Evolutionary conservation across 805 yeast species (phyloP).

Genomic region (Lipomyces orientalis): DNA sequence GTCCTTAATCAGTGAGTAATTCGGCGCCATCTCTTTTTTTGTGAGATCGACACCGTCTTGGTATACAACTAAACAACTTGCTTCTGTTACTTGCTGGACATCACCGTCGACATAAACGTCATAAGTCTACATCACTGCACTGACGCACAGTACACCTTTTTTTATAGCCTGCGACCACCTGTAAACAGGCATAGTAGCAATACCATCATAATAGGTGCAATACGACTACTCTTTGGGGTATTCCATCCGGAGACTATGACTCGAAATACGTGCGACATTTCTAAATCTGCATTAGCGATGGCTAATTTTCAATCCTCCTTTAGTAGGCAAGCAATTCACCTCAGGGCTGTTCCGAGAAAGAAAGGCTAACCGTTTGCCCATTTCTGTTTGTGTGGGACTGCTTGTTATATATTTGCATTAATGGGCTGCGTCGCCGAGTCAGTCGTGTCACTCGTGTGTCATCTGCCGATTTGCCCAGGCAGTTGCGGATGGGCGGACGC

Average conservation of each 20-base stretch:
- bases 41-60: neutral
- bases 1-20: neutral
- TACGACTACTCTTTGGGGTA: neutral
- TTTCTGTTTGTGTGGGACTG: no score
- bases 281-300: no score
- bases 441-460: no score
- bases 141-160: neutral
- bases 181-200: neutral
- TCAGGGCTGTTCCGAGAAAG: no score
- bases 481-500: no score
- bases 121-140: neutral
- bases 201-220: neutral
- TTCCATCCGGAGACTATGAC: neutral
- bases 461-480: no score
- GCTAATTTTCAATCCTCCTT: no score
- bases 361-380: no score
- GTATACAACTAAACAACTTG: neutral
- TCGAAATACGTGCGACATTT: neutral
- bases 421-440: no score
- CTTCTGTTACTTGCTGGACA: neutral
- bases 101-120: neutral
- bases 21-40: neutral
- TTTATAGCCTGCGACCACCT: neutral
- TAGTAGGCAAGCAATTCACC: no score
- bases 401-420: no score